Conservation (phyloP, 306 rosid genomes). For the Hippophae gyantsensis region DNA sequence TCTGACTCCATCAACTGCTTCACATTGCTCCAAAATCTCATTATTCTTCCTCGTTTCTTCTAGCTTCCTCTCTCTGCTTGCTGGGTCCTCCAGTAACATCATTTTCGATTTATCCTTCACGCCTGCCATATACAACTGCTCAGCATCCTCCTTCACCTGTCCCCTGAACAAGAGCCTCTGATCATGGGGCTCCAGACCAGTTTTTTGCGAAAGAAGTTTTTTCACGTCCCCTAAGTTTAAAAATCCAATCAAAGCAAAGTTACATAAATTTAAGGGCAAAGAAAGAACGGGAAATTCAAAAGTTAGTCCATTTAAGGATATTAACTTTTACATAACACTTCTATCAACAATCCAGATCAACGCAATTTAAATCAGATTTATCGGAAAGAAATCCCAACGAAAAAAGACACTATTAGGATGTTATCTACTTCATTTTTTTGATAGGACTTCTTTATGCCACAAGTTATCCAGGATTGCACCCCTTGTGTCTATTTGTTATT, state of each 20-base stretch:
- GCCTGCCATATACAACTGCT: conserved; percentile 55
- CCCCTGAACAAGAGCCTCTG: conserved; percentile 68
- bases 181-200: conserved; percentile 53
- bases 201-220: conserved; percentile 41
- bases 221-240: conserved; percentile 60
- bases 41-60: conserved; percentile 38
- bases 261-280: conserved; percentile 10
- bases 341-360: not conserved
- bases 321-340: not conserved
- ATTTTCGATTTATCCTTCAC: conserved; percentile 68
- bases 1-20: conserved; percentile 53
- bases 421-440: too few species aligned
- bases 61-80: conserved; percentile 40
- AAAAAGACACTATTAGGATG: too few species aligned
- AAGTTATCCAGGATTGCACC: too few species aligned
- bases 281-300: not conserved
- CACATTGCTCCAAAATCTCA: conserved; percentile 44
- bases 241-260: conserved; percentile 15
- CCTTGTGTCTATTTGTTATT: too few species aligned
- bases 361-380: not conserved
- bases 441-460: too few species aligned
- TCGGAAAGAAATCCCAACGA: too few species aligned
- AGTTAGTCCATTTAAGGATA: not conserved
- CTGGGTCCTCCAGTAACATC: conserved; percentile 52
- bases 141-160: conserved; percentile 59